phyloP scores from a whole-genome alignment of 2,329 filamentous ascomycete genomes.

The Diaporthe humulicola region DNA sequence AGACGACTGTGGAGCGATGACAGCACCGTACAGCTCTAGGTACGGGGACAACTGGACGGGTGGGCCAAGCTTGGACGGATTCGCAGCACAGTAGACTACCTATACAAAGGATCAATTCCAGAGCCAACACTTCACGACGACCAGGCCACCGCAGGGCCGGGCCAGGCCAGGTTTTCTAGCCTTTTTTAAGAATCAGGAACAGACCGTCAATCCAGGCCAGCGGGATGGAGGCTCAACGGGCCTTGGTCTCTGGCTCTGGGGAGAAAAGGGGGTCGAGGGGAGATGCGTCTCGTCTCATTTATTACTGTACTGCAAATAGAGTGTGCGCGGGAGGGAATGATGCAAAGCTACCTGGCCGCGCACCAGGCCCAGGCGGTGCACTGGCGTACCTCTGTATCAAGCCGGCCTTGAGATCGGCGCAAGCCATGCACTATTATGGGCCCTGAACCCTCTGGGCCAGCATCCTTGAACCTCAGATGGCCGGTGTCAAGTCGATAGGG shows the following conservation, averaged over 20 bases:
- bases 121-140: background rate
- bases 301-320: conserved; percentile 15
- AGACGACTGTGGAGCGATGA: conserved; percentile 36
- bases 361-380: background rate
- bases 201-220: background rate
- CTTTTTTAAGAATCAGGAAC: background rate
- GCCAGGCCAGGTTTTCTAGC: background rate
- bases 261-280: conserved; percentile 9
- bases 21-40: conserved; percentile 36
- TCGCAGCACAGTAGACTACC: background rate
- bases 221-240: background rate
- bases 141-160: background rate
- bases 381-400: conserved; percentile 22
- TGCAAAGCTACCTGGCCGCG: conserved; percentile 1
- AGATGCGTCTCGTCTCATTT: conserved; percentile 6
- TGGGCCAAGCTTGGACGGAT: conserved; percentile 18
- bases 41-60: conserved; percentile 14
- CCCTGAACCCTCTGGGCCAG: conserved; percentile 5
- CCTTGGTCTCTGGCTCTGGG: background rate
- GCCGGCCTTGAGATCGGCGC: conserved; percentile 3
- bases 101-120: conserved; percentile 5
- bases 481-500: background rate
- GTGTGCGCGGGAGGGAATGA: background rate
- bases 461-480: conserved; percentile 19
- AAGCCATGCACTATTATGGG: conserved; percentile 29